phyloP scores from a whole-genome alignment of 2,329 filamentous ascomycete genomes.

The Hymenoscyphus repandus region DNA sequence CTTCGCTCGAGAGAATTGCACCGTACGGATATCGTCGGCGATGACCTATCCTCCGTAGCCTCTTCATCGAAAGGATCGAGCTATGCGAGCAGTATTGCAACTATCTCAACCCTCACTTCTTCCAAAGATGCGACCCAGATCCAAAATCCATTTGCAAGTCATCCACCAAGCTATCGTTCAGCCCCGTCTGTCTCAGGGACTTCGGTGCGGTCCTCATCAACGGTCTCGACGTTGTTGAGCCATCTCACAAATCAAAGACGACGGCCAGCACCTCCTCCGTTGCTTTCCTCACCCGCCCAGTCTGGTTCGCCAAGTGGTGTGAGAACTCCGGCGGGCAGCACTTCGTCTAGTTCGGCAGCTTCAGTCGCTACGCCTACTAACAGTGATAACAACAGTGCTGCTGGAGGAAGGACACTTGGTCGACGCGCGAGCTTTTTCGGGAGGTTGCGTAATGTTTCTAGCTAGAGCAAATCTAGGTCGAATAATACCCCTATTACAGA shows the following conservation, averaged over 20 bases:
- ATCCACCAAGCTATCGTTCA: slow-evolving; percentile 1
- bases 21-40: slow-evolving; percentile 5
- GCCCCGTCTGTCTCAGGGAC: background rate
- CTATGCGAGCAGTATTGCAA: background rate
- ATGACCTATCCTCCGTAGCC: slow-evolving; percentile 6
- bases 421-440: background rate
- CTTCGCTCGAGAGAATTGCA: slow-evolving; percentile 4
- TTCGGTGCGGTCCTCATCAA: background rate
- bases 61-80: slow-evolving; percentile 1
- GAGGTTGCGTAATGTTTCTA: background rate
- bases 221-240: background rate
- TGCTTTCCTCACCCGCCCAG: background rate
- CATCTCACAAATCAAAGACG: background rate
- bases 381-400: background rate
- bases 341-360: background rate
- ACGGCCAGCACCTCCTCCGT: background rate
- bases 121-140: background rate
- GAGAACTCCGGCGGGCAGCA: background rate
- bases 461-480: background rate
- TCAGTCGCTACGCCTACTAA: background rate
- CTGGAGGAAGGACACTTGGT: background rate
- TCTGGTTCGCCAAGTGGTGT: background rate
- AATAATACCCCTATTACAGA: too few relatives aligned
- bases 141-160: slow-evolving; percentile 1
- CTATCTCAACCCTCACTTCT: background rate